Base-by-base conservation (phyloP, 495 filamentous ascomycete species). In the Podospora conica region DNA sequence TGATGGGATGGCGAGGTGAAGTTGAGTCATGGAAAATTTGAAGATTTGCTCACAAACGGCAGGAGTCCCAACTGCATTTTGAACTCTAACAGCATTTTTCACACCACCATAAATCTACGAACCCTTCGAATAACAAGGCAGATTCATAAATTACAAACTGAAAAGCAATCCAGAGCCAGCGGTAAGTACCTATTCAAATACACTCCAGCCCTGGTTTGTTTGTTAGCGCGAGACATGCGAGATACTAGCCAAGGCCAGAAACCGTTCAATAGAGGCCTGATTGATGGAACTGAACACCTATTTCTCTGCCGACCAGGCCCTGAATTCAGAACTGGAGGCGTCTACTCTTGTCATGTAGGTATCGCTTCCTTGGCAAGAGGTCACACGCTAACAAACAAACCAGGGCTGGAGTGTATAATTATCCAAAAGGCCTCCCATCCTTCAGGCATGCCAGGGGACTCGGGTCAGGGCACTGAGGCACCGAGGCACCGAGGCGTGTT, bases 1-100 rank as follows among this genome's bases (percentile, higher is more conserved):
- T 22, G 25, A 54, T 61, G 21, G 25, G 24, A 27, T 63, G 59
- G 15, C 18, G 11, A 66, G 33, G 65, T 54, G 40, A 48, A 55
- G 48, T 65, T 70, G 71, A 70, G 68, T 74, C 66, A 72, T 53
- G 33, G 59, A 48, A 69, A 71, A 65, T 67, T 67, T 69, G 61
- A 40, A 27, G 25, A 8, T 40, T 64, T 58, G 33, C 57, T 65
- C 55, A 27, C 58, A 27, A 29, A 59, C 40, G 40, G 40, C 40
- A 48, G 15, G 18, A 59, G 25, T 59, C 4, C 40, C 40, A 18
- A n/a, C 40, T 48, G 40, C 40, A 48, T 48, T 48, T 48, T 48
- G 6, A 48, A 48, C 40, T 48, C n/a, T n/a, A n/a, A n/a, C 15
- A 18, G 15, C 40, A 48, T 48, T 48, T 48, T 48, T 48, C 25